A percentile compares a stretch with the other conserved stretches of the same genome.
Evolutionary conservation across 345 rosid genomes (phyloP).

Genomic region (Ailanthus altissimus): DNA sequence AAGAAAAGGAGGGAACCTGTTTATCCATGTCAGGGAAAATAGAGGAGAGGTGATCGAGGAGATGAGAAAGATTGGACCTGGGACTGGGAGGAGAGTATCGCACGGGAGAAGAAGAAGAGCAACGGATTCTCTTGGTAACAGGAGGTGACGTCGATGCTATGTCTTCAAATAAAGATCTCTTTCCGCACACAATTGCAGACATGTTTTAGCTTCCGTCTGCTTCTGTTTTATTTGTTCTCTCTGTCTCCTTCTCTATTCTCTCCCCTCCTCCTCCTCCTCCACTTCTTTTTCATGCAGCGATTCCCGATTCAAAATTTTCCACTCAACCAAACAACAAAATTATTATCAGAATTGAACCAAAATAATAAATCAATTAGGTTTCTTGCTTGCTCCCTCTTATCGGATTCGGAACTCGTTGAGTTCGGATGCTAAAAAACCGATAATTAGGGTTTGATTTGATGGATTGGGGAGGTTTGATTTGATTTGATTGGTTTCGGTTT

Average conservation of each 20-base stretch:
- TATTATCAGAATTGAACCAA: not conserved
- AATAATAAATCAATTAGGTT: not conserved
- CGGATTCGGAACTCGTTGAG: not conserved
- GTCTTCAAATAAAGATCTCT: slow-evolving; percentile 91
- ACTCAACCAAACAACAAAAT: not conserved
- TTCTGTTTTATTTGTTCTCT: not conserved
- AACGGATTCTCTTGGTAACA: slow-evolving; percentile 66
- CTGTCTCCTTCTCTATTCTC: slow-evolving; percentile 12
- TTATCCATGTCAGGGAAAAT: slow-evolving; percentile 84
- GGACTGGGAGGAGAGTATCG: slow-evolving; percentile 50
- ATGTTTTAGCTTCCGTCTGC: slow-evolving; percentile 57
- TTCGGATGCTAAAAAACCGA: not conserved
- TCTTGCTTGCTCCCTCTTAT: not conserved
- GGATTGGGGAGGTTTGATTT: not conserved
- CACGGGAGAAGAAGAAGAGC: slow-evolving; percentile 60
- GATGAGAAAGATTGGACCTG: slow-evolving; percentile 22
- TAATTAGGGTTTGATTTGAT: not conserved
- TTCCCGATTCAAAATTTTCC: not conserved
- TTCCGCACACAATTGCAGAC: slow-evolving; percentile 93
- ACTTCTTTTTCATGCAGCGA: slow-evolving; percentile 20
- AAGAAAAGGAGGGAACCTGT: slow-evolving; percentile 37
- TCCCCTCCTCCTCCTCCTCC: slow-evolving; percentile 22
- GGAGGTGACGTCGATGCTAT: slow-evolving; percentile 52
- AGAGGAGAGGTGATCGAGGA: slow-evolving; percentile 52
- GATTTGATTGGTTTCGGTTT: not conserved